These are phyloP conservation scores for Solanum neorickii DNA, from an alignment of 257 asterid genomes.

Conservation along the genomic window DNA sequence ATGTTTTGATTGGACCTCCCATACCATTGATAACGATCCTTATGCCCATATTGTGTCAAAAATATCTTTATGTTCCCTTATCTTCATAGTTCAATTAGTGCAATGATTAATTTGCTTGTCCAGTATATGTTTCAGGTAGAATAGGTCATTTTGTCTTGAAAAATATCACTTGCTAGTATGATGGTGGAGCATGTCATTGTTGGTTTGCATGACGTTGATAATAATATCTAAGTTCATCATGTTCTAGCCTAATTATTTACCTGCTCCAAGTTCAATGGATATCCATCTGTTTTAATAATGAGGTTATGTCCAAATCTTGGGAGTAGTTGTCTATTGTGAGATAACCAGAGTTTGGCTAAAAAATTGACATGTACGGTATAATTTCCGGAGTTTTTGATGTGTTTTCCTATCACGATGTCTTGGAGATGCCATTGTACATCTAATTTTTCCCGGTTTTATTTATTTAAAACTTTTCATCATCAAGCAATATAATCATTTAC, in stretches of 20 bases:
- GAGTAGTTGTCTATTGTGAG: not conserved
- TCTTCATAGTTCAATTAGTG: not conserved
- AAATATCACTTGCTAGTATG: not conserved
- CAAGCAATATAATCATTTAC: not conserved
- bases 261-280: not conserved
- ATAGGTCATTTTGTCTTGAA: not conserved
- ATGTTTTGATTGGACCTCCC: not conserved
- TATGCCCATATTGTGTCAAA: not conserved
- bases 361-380: not conserved
- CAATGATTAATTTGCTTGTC: not conserved
- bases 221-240: not conserved
- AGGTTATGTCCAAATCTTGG: not conserved
- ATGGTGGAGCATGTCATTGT: not conserved
- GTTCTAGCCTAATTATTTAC: not conserved
- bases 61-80: not conserved
- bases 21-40: not conserved
- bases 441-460: not conserved
- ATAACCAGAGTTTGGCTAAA: not conserved
- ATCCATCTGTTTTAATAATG: not conserved
- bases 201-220: not conserved
- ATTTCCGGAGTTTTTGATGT: not conserved
- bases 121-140: not conserved
- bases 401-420: not conserved
- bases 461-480: not conserved
- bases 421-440: not conserved